Evolutionary conservation across 495 filamentous ascomycete genomes (phyloP).

Genomic region (Chaetomium fimeti): DNA sequence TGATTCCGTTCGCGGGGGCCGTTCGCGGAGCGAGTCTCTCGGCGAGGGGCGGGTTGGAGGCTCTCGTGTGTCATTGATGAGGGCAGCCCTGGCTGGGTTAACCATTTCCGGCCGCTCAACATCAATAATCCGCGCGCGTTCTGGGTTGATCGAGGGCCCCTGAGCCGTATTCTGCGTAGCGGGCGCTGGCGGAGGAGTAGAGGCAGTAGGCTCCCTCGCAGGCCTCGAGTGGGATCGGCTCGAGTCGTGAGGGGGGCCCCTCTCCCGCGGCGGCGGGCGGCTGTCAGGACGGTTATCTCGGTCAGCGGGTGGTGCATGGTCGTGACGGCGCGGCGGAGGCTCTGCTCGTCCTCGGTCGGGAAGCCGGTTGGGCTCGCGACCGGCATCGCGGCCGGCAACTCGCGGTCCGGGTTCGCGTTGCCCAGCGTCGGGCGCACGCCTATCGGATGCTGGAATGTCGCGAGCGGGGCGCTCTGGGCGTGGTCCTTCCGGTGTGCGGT

Average conservation of each 20-base stretch:
- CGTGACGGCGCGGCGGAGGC: conserved; percentile 35
- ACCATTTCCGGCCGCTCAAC: conserved; percentile 44
- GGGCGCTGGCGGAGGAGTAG: conserved; percentile 35
- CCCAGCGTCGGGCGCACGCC: conserved; percentile 29
- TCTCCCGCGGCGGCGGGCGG: conserved; percentile 38
- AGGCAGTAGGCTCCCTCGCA: conserved; percentile 33
- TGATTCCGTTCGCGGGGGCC: conserved; percentile 49
- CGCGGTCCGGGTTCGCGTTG: conserved; percentile 35
- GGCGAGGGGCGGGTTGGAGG: conserved; percentile 35
- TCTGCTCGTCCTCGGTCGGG: conserved; percentile 39
- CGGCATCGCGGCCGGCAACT: conserved; percentile 14
- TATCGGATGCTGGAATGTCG: conserved; percentile 29
- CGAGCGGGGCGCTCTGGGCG: conserved; percentile 34
- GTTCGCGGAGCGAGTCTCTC: conserved; percentile 45
- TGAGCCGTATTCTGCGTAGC: conserved; percentile 38
- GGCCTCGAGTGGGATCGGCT: conserved; percentile 38
- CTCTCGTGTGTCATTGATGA: conserved; percentile 46
- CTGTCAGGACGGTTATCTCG: conserved; percentile 40
- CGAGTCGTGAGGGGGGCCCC: conserved; percentile 25
- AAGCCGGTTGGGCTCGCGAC: conserved; percentile 23
- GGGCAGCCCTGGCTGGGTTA: conserved; percentile 58
- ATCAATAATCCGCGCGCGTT: conserved; percentile 43
- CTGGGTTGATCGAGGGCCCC: conserved; percentile 46
- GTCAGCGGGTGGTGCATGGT: conserved; percentile 30
- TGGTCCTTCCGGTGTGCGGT: conserved; percentile 29